Evolutionary conservation across 2,329 filamentous ascomycete species (phyloP).

Genomic region (Trichoderma guizhouense): DNA sequence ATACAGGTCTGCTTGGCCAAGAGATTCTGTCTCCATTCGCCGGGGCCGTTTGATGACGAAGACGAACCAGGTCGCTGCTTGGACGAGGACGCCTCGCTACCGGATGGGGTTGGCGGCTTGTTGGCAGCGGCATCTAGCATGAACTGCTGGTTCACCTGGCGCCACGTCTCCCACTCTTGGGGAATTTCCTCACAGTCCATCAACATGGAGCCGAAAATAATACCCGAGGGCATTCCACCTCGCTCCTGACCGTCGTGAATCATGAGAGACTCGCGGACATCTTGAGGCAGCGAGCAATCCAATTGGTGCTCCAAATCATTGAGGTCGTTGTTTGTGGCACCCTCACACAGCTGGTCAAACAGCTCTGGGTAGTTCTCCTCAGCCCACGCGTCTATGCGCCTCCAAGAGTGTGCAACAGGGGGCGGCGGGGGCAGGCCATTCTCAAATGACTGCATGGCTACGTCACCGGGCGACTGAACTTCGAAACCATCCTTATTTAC

Average conservation of each 20-base stretch:
- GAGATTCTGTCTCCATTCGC: slow-evolving; percentile 79
- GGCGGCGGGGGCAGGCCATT: slow-evolving; percentile 89
- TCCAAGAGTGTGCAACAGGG: slow-evolving; percentile 86
- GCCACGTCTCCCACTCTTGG: slow-evolving; percentile 97
- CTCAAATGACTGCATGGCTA: slow-evolving; percentile 93
- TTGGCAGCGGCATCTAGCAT: slow-evolving; percentile 58
- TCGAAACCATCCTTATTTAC: slow-evolving; percentile 66
- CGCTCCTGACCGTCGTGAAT: slow-evolving; percentile 97
- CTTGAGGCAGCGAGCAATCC: slow-evolving; percentile 88
- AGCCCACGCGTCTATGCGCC: slow-evolving; percentile 87
- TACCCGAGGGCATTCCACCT: slow-evolving; percentile 82
- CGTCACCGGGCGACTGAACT: slow-evolving; percentile 72
- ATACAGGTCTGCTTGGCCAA: slow-evolving; percentile 82
- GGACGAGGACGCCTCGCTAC: slow-evolving; percentile 66
- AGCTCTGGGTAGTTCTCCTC: slow-evolving; percentile 95
- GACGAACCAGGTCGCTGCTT: slow-evolving; percentile 47
- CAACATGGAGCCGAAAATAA: slow-evolving; percentile 92
- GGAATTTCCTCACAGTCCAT: slow-evolving; percentile 98
- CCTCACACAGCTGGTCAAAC: slow-evolving; percentile 88
- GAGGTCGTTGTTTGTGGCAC: slow-evolving; percentile 87
- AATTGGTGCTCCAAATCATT: slow-evolving; percentile 96
- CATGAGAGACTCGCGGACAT: slow-evolving; percentile 87
- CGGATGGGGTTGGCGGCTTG: slow-evolving; percentile 61
- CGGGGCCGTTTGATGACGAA: slow-evolving; percentile 51
- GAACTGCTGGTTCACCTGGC: slow-evolving; percentile 86